These are phyloP conservation scores for Sutorius australiensis DNA, from an alignment of 768 basidiomycete species.

Conservation along the genomic window DNA sequence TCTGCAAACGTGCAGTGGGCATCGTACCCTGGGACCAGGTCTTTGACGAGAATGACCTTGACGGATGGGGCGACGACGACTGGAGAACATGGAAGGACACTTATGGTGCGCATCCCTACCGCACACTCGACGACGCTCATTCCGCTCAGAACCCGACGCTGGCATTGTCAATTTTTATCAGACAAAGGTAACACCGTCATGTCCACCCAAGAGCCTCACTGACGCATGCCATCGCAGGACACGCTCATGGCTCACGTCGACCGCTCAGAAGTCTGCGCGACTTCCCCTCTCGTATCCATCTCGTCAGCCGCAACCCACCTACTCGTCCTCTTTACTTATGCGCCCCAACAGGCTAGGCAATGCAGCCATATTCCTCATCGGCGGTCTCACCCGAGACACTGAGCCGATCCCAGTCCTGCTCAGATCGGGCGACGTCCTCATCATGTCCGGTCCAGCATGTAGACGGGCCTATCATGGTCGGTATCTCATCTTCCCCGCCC, in stretches of 20 bases:
- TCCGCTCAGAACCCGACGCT: slow-evolving; percentile 76
- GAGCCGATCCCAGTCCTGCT: slow-evolving; percentile 80
- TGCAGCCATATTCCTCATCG: slow-evolving; percentile 86
- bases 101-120: slow-evolving; percentile 56
- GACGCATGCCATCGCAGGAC: slow-evolving; percentile 41
- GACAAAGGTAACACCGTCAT: slow-evolving; percentile 44
- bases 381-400: slow-evolving; percentile 71
- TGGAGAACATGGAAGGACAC: slow-evolving; percentile 75
- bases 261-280: slow-evolving; percentile 89
- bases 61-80: slow-evolving; percentile 53
- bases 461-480: slow-evolving; percentile 91
- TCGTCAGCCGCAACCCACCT: slow-evolving; percentile 55
- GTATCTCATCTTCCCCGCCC: slow-evolving; percentile 16
- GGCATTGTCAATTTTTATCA: slow-evolving; percentile 98
- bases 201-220: not conserved
- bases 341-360: slow-evolving; percentile 67
- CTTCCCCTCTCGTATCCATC: slow-evolving; percentile 88
- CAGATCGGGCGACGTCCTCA: slow-evolving; percentile 85
- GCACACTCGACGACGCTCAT: not conserved
- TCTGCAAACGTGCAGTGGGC: slow-evolving; percentile 63
- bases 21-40: slow-evolving; percentile 69
- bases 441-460: slow-evolving; percentile 88
- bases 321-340: not conserved
- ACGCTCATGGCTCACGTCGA: slow-evolving; percentile 98
- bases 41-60: slow-evolving; percentile 37